Conservation (phyloP, 2,329 filamentous ascomycete genomes). For the Penicillium sp. region DNA sequence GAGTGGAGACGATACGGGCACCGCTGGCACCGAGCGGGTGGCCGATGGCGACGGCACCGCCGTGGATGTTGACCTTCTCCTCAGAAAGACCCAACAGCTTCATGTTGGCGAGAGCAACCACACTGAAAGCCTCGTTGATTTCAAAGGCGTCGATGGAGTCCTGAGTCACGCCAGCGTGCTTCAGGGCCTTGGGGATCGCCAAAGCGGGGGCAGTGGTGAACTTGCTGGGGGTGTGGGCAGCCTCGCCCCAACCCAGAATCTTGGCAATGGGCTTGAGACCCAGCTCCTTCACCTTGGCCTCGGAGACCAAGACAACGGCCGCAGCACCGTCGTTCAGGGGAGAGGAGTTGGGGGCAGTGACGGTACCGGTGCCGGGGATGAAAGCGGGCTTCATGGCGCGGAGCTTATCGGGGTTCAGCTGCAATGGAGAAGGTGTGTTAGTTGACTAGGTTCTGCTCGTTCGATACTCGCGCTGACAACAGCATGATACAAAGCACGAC, state of each 20-base stretch:
- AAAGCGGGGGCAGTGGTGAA: conserved; percentile 93
- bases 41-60: conserved; percentile 90
- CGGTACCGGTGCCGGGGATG: conserved; percentile 68
- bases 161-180: conserved; percentile 78
- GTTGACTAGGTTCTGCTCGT: neutral
- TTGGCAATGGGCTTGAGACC: conserved; percentile 87
- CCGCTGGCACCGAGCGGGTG: conserved; percentile 92
- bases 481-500: conserved; percentile 12
- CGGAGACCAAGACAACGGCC: conserved; percentile 86
- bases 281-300: conserved; percentile 88
- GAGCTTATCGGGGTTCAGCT: conserved; percentile 74
- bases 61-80: conserved; percentile 90
- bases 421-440: conserved; percentile 2
- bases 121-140: conserved; percentile 99
- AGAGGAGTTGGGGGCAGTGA: conserved; percentile 94
- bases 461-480: neutral
- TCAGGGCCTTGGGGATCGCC: conserved; percentile 93
- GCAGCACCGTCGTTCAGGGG: conserved; percentile 93
- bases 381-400: conserved; percentile 79
- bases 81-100: conserved; percentile 75
- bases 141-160: conserved; percentile 86
- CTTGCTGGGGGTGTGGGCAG: conserved; percentile 81
- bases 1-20: conserved; percentile 84
- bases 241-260: conserved; percentile 96
- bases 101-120: conserved; percentile 92